Evolutionary conservation across 2,329 filamentous ascomycete genomes (phyloP).

Genomic region (Colletotrichum eremochloae): DNA sequence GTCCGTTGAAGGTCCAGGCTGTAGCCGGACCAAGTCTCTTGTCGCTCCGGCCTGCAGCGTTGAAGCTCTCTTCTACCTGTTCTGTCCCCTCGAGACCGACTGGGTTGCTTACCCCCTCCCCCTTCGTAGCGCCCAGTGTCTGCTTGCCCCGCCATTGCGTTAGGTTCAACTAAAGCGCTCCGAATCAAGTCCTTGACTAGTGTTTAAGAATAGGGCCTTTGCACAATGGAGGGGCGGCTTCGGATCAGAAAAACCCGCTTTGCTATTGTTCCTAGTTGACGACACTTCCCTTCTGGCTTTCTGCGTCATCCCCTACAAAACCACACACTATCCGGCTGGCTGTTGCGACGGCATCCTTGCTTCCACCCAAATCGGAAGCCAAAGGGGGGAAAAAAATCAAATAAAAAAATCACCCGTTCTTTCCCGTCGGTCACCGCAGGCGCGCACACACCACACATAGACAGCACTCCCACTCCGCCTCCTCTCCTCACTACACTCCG

Average conservation of each 20-base stretch:
- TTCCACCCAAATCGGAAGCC: constrained; percentile 25
- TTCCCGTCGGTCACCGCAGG: constrained; percentile 33
- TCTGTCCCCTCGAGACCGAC: not conserved
- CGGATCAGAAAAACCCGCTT: constrained; percentile 40
- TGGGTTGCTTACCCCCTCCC: not conserved
- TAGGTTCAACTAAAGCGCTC: constrained; percentile 21
- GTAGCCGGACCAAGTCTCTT: not conserved
- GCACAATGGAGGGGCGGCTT: constrained; percentile 31
- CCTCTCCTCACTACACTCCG: constrained; percentile 11
- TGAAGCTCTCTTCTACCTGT: constrained; percentile 17
- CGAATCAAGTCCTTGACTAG: constrained; percentile 36
- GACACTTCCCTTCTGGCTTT: constrained; percentile 21
- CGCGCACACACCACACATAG: constrained; percentile 4
- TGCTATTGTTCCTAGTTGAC: constrained; percentile 28
- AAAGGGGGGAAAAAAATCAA: constrained; percentile 20
- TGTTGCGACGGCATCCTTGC: constrained; percentile 39
- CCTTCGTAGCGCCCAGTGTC: constrained; percentile 6
- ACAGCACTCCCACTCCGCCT: constrained; percentile 23
- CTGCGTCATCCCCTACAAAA: constrained; percentile 36
- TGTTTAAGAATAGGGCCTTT: constrained; percentile 17
- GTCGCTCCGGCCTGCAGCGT: constrained; percentile 11
- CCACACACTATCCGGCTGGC: constrained; percentile 22
- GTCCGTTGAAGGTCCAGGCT: constrained; percentile 26
- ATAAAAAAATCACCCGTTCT: constrained; percentile 30
- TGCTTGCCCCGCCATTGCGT: constrained; percentile 32